A percentile compares a stretch with the other conserved stretches of the same genome.
phyloP scores from a whole-genome alignment of 139 green algal species.

The Picochlorum costavermella region DNA sequence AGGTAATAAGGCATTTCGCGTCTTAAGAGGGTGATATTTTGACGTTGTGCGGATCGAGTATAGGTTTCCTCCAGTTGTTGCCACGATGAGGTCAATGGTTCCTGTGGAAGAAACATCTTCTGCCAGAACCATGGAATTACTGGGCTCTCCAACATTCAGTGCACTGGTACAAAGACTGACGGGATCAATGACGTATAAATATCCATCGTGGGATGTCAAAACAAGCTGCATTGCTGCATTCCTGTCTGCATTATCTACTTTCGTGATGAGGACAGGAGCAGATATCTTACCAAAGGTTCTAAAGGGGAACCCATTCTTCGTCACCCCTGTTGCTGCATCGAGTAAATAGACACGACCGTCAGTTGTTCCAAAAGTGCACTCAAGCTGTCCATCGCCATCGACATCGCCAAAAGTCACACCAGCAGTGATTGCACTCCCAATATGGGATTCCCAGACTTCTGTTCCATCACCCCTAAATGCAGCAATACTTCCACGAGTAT shows the following conservation, averaged over 20 bases:
- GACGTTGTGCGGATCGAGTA: conserved; percentile 72
- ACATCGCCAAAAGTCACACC: conserved; percentile 61
- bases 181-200: conserved; percentile 7
- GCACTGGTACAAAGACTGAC: conserved; percentile 62
- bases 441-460: conserved; percentile 89
- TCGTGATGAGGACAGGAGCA: conserved; percentile 50
- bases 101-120: conserved; percentile 79
- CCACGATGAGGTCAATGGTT: conserved; percentile 74
- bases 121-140: conserved; percentile 79
- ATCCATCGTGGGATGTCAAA: conserved; percentile 74
- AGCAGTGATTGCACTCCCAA: conserved; percentile 25
- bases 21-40: conserved; percentile 70
- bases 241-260: neutral
- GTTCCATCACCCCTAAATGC: conserved; percentile 57
- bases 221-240: conserved; percentile 56
- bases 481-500: conserved; percentile 82
- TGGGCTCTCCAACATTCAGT: conserved; percentile 85
- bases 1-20: conserved; percentile 42
- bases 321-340: conserved; percentile 43
- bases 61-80: conserved; percentile 85
- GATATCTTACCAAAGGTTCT: conserved; percentile 33
- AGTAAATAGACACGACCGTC: conserved; percentile 73
- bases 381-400: conserved; percentile 72
- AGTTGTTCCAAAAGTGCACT: conserved; percentile 66
- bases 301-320: conserved; percentile 73